Conservation (phyloP, 1,284 basidiomycete species). For the Puccinia polysora region DNA sequence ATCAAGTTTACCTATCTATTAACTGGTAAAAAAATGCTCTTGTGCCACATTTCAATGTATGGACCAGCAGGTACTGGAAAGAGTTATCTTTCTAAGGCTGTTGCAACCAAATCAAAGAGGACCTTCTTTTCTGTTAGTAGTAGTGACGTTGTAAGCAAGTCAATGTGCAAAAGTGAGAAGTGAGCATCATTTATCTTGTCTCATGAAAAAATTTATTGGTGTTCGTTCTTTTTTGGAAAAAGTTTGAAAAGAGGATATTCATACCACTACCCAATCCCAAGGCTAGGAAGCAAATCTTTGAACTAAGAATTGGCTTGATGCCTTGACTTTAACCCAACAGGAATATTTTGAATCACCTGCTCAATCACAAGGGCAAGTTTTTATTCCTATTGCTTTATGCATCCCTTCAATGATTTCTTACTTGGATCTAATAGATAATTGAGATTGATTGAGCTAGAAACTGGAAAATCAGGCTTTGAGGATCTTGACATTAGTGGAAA, state of each 20-base stretch:
- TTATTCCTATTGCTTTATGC: slow-evolving; percentile 34
- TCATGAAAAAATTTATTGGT: slow-evolving; percentile 24
- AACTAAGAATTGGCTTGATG: slow-evolving; percentile 88
- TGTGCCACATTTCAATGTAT: slow-evolving; percentile 91
- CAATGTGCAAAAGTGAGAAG: slow-evolving; percentile 99
- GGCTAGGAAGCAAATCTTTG: slow-evolving; percentile 91
- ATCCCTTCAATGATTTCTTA: not conserved
- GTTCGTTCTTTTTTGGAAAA: slow-evolving; percentile 53
- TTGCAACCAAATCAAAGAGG: slow-evolving; percentile 98
- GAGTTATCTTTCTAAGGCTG: slow-evolving; percentile 91
- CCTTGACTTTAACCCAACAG: slow-evolving; percentile 74
- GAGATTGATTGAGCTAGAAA: no score
- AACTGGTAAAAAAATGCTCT: slow-evolving; percentile 94
- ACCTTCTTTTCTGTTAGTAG: slow-evolving; percentile 98
- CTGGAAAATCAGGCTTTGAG: no score
- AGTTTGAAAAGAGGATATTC: no score
- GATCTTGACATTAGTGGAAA: no score
- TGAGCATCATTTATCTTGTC: slow-evolving; percentile 54
- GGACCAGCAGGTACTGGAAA: slow-evolving; percentile 95
- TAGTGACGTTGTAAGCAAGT: slow-evolving; percentile 93
- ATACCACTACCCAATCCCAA: slow-evolving; percentile 86
- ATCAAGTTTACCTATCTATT: slow-evolving; percentile 99
- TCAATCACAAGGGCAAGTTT: slow-evolving; percentile 71
- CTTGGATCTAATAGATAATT: no score
- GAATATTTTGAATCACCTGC: slow-evolving; percentile 79